Evolutionary conservation across 805 yeast genomes (phyloP).

Genomic region (Pichia occidentalis): DNA sequence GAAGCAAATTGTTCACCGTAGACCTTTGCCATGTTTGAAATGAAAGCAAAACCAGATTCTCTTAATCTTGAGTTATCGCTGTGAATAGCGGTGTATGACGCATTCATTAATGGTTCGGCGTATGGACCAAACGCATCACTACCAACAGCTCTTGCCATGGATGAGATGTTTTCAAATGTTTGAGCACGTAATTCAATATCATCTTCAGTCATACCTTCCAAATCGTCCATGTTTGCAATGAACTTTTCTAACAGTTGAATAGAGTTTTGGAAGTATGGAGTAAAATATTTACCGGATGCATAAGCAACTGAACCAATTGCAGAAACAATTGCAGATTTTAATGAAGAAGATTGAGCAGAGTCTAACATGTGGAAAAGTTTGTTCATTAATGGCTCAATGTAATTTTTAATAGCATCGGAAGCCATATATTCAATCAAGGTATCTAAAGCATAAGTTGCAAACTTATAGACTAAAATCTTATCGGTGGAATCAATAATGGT

Average conservation of each 20-base stretch:
- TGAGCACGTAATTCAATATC: slow-evolving; percentile 87
- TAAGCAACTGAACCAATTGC: slow-evolving; percentile 97
- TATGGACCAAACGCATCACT: slow-evolving; percentile 78
- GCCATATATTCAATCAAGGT: slow-evolving; percentile 88
- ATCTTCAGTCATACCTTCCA: slow-evolving; percentile 78
- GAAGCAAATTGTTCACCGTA: slow-evolving; percentile 87
- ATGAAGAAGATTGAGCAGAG: slow-evolving; percentile 64
- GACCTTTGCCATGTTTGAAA: slow-evolving; percentile 90
- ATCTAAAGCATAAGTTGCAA: slow-evolving; percentile 87
- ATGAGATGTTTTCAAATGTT: slow-evolving; percentile 88
- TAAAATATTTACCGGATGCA: slow-evolving; percentile 83
- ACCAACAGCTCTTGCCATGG: slow-evolving; percentile 96
- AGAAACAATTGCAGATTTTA: slow-evolving; percentile 77
- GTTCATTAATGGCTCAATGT: slow-evolving; percentile 85
- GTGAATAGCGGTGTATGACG: slow-evolving; percentile 73
- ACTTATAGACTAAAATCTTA: slow-evolving; percentile 76
- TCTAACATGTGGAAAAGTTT: slow-evolving; percentile 80
- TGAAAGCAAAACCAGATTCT: slow-evolving; percentile 91
- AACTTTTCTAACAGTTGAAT: slow-evolving; percentile 77
- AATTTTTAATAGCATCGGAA: slow-evolving; percentile 71
- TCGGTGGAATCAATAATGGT: slow-evolving; percentile 81
- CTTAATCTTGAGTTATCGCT: slow-evolving; percentile 79
- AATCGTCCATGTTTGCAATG: slow-evolving; percentile 55
- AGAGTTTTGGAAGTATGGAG: slow-evolving; percentile 80
- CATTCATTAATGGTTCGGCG: slow-evolving; percentile 82